A percentile compares a stretch with the other conserved stretches of the same genome.
Evolutionary conservation across 2,329 filamentous ascomycete genomes (phyloP).

Genomic region (Didymella glomerata): DNA sequence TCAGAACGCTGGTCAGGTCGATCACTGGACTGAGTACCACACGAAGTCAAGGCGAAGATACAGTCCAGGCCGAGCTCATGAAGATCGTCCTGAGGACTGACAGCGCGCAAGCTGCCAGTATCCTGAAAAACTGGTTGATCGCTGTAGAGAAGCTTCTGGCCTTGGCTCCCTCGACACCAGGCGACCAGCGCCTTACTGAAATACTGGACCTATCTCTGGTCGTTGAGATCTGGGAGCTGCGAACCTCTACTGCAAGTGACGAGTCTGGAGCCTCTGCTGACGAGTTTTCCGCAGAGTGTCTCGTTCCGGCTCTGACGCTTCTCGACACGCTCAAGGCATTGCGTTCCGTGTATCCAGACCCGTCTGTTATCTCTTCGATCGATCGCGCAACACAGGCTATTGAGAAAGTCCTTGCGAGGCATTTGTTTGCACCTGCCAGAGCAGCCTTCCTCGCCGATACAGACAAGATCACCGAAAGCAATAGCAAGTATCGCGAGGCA

Average conservation of each 20-base stretch:
- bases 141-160: conserved; percentile 32
- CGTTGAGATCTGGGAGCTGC: conserved; percentile 48
- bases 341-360: conserved; percentile 7
- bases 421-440: conserved; percentile 54
- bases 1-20: conserved; percentile 32
- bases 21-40: conserved; percentile 31
- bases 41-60: conserved; percentile 27
- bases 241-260: conserved; percentile 38
- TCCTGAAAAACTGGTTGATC: conserved; percentile 48
- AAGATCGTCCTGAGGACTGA: conserved; percentile 48
- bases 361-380: conserved; percentile 1
- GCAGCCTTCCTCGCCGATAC: conserved; percentile 47
- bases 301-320: conserved; percentile 44
- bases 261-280: conserved; percentile 43
- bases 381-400: conserved; percentile 32
- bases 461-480: conserved; percentile 8
- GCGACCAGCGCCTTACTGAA: conserved; percentile 9
- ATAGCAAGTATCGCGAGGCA: conserved; percentile 22
- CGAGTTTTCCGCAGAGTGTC: conserved; percentile 51
- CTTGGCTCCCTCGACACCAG: not conserved
- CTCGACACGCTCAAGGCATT: conserved; percentile 29
- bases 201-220: conserved; percentile 36
- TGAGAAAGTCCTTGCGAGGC: conserved; percentile 53
- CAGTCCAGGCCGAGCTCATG: conserved; percentile 46
- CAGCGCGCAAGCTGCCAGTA: conserved; percentile 47